Evolutionary conservation across 805 yeast genomes (phyloP).

Genomic region (Ogataea nakhonphanomensis): DNA sequence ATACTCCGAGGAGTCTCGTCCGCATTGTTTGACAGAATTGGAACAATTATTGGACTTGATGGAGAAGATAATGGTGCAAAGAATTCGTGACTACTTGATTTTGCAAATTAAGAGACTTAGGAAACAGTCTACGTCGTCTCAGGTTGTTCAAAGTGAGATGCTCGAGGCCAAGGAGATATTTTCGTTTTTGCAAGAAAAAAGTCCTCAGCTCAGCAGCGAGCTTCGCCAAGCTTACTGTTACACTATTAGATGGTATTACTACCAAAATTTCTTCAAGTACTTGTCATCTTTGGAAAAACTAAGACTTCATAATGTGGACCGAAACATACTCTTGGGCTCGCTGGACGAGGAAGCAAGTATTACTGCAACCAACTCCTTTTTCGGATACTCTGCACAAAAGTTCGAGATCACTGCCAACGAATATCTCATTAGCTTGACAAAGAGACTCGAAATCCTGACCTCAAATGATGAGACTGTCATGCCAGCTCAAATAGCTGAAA

Average conservation of each 20-base stretch:
- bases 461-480: constrained; percentile 60
- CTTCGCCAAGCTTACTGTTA: constrained; percentile 75
- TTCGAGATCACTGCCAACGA: constrained; percentile 40
- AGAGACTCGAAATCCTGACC: constrained; percentile 53
- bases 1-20: constrained; percentile 27
- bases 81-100: constrained; percentile 69
- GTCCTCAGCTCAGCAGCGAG: constrained; percentile 64
- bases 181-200: constrained; percentile 51
- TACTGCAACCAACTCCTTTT: constrained; percentile 13
- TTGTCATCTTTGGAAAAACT: constrained; percentile 66
- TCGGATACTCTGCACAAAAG: constrained; percentile 8
- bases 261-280: constrained; percentile 72
- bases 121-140: constrained; percentile 64
- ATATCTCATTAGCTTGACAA: constrained; percentile 53
- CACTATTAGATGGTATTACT: constrained; percentile 94
- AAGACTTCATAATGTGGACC: constrained; percentile 53
- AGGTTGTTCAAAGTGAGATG: constrained; percentile 65
- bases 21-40: constrained; percentile 23
- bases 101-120: constrained; percentile 65
- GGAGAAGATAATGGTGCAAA: constrained; percentile 62
- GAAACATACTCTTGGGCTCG: constrained; percentile 28
- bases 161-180: constrained; percentile 60
- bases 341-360: constrained; percentile 19
- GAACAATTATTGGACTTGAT: constrained; percentile 45
- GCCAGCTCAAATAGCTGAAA: constrained; percentile 82